A percentile compares a stretch with the other conserved stretches of the same genome.
These are phyloP conservation scores for Pythium oligandrum DNA, from an alignment of 352 stramenopile genomes.

Conservation along the genomic window DNA sequence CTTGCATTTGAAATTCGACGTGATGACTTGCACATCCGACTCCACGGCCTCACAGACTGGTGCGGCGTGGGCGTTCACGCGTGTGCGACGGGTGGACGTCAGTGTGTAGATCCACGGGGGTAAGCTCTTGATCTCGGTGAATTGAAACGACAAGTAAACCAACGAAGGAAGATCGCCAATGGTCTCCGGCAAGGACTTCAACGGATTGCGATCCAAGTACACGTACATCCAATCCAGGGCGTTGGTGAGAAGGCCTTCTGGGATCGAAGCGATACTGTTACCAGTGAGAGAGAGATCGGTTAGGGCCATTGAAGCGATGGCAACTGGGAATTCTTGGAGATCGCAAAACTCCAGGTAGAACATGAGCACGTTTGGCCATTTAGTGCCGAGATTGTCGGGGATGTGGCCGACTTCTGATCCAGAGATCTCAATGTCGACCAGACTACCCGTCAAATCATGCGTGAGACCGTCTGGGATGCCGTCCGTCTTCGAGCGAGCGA, in stretches of 20 bases:
- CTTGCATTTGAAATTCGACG: conserved; percentile 2
- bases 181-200: conserved; percentile 3
- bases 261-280: conserved; percentile 33
- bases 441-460: conserved; percentile 18
- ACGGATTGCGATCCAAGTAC: conserved; percentile 32
- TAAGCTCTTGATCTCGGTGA: conserved; percentile 6
- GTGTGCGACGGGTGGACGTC: no score
- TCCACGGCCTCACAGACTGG: neutral
- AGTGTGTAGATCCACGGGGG: conserved; percentile 6
- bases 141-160: conserved; percentile 3
- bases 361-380: conserved; percentile 26
- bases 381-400: conserved; percentile 21
- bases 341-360: conserved; percentile 36
- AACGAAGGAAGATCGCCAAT: conserved; percentile 5
- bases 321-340: conserved; percentile 23
- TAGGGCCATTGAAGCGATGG: conserved; percentile 16
- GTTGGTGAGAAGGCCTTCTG: conserved; percentile 13
- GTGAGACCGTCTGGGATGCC: conserved; percentile 27
- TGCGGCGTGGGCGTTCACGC: conserved; percentile 2
- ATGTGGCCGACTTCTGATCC: conserved; percentile 19
- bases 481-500: conserved; percentile 20
- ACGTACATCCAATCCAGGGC: conserved; percentile 23
- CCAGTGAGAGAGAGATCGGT: conserved; percentile 30
- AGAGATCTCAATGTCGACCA: conserved; percentile 35
- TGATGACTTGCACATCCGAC: neutral